These are phyloP conservation scores for Ascochyta rabiei DNA, from an alignment of 2,329 filamentous ascomycete species.

Conservation along the genomic window DNA sequence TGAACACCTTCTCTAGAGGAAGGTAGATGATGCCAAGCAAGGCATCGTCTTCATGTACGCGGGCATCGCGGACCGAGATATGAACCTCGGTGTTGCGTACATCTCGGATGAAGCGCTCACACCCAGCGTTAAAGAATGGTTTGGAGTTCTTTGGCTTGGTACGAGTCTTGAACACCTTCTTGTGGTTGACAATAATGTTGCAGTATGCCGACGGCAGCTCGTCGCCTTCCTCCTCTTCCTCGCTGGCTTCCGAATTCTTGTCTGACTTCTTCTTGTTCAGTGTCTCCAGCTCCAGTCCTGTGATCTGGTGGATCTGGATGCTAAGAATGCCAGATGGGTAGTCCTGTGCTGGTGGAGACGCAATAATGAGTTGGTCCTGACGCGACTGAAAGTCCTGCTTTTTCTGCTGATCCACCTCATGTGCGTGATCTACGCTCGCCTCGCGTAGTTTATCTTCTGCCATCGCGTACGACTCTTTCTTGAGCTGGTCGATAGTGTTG, in stretches of 20 bases:
- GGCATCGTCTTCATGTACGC: constrained; percentile 72
- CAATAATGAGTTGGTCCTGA: constrained; percentile 69
- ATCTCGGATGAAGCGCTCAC: constrained; percentile 73
- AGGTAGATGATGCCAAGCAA: constrained; percentile 74
- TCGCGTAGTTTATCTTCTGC: constrained; percentile 71
- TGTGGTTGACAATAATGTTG: constrained; percentile 75
- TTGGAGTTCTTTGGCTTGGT: constrained; percentile 80
- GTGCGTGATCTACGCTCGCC: constrained; percentile 63
- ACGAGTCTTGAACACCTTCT: constrained; percentile 70
- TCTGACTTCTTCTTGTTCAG: constrained; percentile 61
- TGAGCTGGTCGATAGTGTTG: constrained; percentile 63
- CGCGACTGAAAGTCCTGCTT: constrained; percentile 66
- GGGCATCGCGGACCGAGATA: constrained; percentile 69
- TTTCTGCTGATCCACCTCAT: constrained; percentile 71
- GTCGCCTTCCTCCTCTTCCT: constrained; percentile 66
- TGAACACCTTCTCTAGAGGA: constrained; percentile 66
- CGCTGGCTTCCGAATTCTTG: constrained; percentile 58
- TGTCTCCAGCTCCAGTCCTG: constrained; percentile 67
- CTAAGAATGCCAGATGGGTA: constrained; percentile 71
- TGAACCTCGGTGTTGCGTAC: constrained; percentile 72
- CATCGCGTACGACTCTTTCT: constrained; percentile 59
- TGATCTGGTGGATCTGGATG: constrained; percentile 75
- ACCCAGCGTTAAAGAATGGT: constrained; percentile 79
- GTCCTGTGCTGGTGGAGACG: constrained; percentile 66
- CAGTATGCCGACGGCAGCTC: constrained; percentile 74